Evolutionary conservation across 2,329 filamentous ascomycete genomes (phyloP).

Genomic region (Claviceps africana): DNA sequence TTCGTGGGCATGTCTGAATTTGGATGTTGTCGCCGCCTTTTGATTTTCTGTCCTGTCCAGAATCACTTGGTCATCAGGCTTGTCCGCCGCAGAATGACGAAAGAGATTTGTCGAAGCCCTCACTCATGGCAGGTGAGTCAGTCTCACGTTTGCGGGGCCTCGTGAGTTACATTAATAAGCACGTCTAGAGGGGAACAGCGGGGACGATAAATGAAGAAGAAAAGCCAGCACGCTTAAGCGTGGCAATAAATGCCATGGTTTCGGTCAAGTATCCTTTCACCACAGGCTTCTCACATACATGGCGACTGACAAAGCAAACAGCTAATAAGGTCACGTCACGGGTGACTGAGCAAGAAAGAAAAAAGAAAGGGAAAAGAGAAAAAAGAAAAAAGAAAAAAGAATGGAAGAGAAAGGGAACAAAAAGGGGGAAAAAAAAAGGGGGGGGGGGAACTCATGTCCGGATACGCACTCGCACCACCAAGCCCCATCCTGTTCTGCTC

Average conservation of each 20-base stretch:
- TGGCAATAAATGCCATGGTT: neutral
- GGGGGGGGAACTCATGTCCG: neutral
- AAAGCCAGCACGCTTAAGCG: neutral
- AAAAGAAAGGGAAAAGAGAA: too few species aligned
- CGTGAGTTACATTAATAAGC: neutral
- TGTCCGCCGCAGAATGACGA: neutral
- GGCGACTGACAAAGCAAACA: too few species aligned
- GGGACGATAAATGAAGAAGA: neutral
- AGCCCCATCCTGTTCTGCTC: slow-evolving; percentile 33
- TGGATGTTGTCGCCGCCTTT: too few species aligned
- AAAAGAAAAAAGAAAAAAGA: neutral
- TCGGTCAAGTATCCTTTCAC: too few species aligned
- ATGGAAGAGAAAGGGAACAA: neutral
- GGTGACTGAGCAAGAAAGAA: neutral
- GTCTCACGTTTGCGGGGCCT: neutral
- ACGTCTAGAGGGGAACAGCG: neutral
- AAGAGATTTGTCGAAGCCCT: neutral
- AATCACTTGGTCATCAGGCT: too few species aligned
- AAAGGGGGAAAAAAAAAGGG: neutral
- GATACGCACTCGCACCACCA: slow-evolving; percentile 23
- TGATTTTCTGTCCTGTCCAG: too few species aligned
- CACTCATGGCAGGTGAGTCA: neutral
- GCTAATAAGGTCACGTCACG: neutral
- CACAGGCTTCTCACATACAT: too few species aligned
- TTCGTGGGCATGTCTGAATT: neutral